Base-by-base conservation (phyloP, 108 stramenopile species). In the Pinguiococcus pyrenoidosus region DNA sequence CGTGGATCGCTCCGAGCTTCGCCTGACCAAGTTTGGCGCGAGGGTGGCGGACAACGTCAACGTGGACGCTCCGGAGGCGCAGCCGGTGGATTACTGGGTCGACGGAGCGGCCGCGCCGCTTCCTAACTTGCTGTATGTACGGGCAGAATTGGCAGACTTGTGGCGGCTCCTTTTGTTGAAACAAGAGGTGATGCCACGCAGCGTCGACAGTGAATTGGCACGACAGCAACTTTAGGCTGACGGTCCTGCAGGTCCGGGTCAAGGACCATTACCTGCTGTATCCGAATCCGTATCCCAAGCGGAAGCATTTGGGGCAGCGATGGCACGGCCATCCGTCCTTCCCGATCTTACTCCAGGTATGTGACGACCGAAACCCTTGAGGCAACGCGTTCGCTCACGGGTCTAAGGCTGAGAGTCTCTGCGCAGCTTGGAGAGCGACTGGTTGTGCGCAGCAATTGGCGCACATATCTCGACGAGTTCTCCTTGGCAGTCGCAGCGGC, bases 271-370 rank as follows among this genome's bases (percentile, higher is more conserved):
- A 65, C 47, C 23, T 87, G 21, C 56, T 87, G 18, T 90, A 90
- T 71, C 88, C 88, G 21, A 90, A 90, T 68, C 88, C 88, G 1
- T 87, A 90, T 69, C 88, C 88, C 5, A 90, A 83, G 51, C 67
- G 71, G 34, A 37, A 41, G 17, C 77, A 84, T 36, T 44, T 82
- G 6, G 67, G 69, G 37, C 43, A 52, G 24, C 75, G 88, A 22
- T 87, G 75, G 71, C 86, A 90, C 59, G 88, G 75, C 12, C 88
- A 90, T 48, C 74, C 88, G 13, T 37, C 67, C 42, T 87, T 90
- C 49, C 85, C 88, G 10, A 42, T 85, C 45, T 44, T 90, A 27
- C 48, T 81, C 45, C 8, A 3, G n/a, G n/a, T n/a, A n/a, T n/a
- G n/a, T n/a, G n/a, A n/a, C n/a, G n/a, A n/a, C n/a, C n/a, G n/a